Conservation (phyloP, 805 yeast genomes). For the Schwanniomyces pseudopolymorphus region DNA sequence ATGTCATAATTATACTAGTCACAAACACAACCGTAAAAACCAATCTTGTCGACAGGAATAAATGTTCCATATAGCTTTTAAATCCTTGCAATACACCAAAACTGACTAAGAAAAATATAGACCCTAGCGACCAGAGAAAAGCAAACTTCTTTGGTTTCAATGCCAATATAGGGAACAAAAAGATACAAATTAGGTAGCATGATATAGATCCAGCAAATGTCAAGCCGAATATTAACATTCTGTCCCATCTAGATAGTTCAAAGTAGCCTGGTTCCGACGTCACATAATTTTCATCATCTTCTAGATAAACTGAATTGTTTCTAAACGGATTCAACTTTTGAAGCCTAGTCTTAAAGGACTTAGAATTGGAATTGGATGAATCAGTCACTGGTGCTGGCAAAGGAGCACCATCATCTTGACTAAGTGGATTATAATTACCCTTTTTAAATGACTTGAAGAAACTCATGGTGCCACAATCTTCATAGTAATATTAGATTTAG, state of each 20-base stretch:
- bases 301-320: constrained; percentile 34
- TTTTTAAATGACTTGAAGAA: constrained; percentile 35
- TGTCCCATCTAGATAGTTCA: constrained; percentile 46
- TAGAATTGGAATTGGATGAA: constrained; percentile 14
- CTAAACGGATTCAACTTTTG: constrained; percentile 41
- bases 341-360: constrained; percentile 27
- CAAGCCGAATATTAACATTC: constrained; percentile 45
- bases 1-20: constrained; percentile 40
- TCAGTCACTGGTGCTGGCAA: constrained; percentile 42
- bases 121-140: constrained; percentile 47
- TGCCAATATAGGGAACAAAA: constrained; percentile 42
- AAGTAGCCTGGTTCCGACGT: constrained; percentile 44
- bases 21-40: constrained; percentile 38
- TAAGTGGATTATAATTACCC: constrained; percentile 26
- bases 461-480: constrained; percentile 25
- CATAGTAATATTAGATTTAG: neutral
- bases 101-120: constrained; percentile 44
- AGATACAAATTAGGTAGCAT: constrained; percentile 43
- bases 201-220: constrained; percentile 43
- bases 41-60: constrained; percentile 42
- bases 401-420: constrained; percentile 33
- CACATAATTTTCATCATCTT: constrained; percentile 43
- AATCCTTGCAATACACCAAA: constrained; percentile 47
- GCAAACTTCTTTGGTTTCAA: constrained; percentile 47
- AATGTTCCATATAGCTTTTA: constrained; percentile 38